phyloP scores from a whole-genome alignment of 192 early-diverging fungal genomes.

The Dissophora ornata region DNA sequence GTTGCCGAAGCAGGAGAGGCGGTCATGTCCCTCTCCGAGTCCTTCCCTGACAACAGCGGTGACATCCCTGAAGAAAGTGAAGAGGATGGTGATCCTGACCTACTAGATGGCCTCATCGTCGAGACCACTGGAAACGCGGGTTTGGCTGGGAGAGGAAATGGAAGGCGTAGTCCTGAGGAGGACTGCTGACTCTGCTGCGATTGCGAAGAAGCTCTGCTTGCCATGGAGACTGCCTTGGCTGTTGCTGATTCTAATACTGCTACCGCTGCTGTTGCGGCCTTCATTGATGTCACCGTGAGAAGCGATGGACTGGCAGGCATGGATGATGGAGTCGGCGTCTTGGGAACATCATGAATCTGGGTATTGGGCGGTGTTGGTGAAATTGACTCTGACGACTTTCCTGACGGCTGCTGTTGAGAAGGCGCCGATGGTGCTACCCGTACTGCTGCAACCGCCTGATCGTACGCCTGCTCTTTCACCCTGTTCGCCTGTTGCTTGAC shows the following conservation, averaged over 20 bases:
- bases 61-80: background rate
- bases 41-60: slow-evolving; percentile 1
- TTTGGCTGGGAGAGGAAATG: slow-evolving; percentile 41
- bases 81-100: slow-evolving; percentile 16
- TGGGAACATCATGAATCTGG: background rate
- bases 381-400: background rate
- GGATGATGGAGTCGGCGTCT: background rate
- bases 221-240: no score
- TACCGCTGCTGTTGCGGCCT: no score
- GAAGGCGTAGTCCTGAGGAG: slow-evolving; percentile 9
- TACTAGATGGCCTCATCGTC: slow-evolving; percentile 7
- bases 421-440: background rate
- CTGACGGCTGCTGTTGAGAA: background rate
- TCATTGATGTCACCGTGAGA: no score
- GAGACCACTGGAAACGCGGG: slow-evolving; percentile 45
- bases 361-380: background rate
- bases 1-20: background rate
- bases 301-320: no score
- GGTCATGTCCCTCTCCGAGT: background rate
- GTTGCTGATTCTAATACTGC: no score
- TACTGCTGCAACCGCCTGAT: slow-evolving; percentile 38
- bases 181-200: background rate
- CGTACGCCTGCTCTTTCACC: slow-evolving; percentile 45
- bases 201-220: background rate
- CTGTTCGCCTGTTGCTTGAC: slow-evolving; percentile 10